These are phyloP conservation scores for Penicillium sp. DNA, from an alignment of 2,329 filamentous ascomycete genomes.

Conservation along the genomic window DNA sequence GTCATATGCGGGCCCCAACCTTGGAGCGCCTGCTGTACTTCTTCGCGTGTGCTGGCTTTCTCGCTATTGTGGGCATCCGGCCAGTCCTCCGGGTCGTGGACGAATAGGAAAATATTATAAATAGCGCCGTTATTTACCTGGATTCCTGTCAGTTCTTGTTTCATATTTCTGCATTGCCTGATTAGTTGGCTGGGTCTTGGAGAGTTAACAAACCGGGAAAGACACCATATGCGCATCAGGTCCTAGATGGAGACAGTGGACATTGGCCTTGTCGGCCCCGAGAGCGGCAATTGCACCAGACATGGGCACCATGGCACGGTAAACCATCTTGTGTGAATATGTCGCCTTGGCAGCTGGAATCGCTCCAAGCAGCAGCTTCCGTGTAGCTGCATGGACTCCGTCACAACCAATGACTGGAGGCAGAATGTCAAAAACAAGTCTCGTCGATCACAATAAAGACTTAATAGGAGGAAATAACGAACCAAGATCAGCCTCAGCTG, in stretches of 20 bases:
- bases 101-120: too few species aligned
- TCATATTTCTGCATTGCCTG: too few species aligned
- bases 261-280: not conserved
- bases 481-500: slow-evolving; percentile 1
- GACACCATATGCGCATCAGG: not conserved
- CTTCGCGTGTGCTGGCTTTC: too few species aligned
- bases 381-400: slow-evolving; percentile 16
- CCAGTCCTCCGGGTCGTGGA: slow-evolving; percentile 21
- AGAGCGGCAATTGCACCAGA: not conserved
- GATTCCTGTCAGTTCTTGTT: too few species aligned
- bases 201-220: too few species aligned
- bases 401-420: slow-evolving; percentile 18
- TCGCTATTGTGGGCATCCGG: too few species aligned
- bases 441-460: not conserved
- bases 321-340: not conserved
- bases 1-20: not conserved
- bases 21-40: too few species aligned
- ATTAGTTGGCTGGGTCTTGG: too few species aligned
- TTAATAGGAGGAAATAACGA: not conserved
- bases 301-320: not conserved
- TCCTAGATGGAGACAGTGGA: not conserved
- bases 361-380: slow-evolving; percentile 2
- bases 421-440: too few species aligned
- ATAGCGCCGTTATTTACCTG: too few species aligned
- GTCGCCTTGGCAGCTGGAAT: slow-evolving; percentile 1